A percentile compares a stretch with the other conserved stretches of the same genome.
Conservation (phyloP, 371 early-diverging fungal genomes). For the Rhizopus sp. region DNA sequence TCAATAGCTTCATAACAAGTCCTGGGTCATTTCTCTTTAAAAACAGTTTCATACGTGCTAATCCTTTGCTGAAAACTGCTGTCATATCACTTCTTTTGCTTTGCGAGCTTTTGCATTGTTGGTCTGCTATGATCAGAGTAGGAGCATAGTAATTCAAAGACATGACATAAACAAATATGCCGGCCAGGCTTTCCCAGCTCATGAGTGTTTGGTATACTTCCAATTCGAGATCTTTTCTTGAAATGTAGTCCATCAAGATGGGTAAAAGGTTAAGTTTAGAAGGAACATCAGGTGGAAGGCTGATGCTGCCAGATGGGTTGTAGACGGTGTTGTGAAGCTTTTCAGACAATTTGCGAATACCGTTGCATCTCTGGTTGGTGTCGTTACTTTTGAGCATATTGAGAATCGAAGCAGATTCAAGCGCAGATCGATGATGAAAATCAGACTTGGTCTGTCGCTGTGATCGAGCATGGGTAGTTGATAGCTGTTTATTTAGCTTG, state of each 20-base stretch:
- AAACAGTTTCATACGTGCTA: conserved; percentile 25
- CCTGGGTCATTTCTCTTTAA: conserved; percentile 30
- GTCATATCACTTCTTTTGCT: background rate
- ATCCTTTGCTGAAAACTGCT: conserved; percentile 16
- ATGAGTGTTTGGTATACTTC: conserved; percentile 26
- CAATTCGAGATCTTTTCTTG: conserved; percentile 4
- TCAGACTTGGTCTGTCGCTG: conserved; percentile 12
- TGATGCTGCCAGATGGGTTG: background rate
- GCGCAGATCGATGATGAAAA: conserved; percentile 9
- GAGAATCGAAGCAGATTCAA: conserved; percentile 12
- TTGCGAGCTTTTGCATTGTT: background rate
- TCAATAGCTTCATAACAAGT: conserved; percentile 20
- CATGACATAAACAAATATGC: conserved; percentile 28
- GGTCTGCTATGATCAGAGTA: conserved; percentile 20
- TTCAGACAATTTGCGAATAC: conserved; percentile 13
- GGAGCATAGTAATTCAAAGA: conserved; percentile 28
- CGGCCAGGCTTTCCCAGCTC: conserved; percentile 39
- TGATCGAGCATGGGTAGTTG: background rate
- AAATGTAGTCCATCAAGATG: conserved; percentile 19
- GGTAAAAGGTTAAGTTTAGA: conserved; percentile 21
- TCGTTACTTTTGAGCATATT: conserved; percentile 24
- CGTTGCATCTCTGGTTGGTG: conserved; percentile 15
- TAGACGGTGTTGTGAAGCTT: conserved; percentile 13
- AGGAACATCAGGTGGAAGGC: conserved; percentile 28
- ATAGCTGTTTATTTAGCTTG: background rate